Evolutionary conservation across 140 eudicot genomes (phyloP), one percentile per base, ranked within the genome.

Genomic region (Oenanthe javanica): DNA sequence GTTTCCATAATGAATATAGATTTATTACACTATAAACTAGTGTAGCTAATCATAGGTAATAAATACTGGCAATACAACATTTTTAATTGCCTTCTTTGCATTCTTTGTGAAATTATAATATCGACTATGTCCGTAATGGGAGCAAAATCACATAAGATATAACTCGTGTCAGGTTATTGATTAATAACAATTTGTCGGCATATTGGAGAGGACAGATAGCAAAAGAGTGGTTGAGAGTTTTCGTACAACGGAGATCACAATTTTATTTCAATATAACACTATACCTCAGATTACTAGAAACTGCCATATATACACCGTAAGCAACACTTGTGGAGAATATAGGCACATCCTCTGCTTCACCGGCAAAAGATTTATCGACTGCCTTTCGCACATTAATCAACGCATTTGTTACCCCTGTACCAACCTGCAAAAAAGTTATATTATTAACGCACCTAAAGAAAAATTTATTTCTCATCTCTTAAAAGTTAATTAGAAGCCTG

Each of bases 301-400:
- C 95, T 6, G 99, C 76, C 99, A 95, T 92, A 77, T 95, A 95
- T 76, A 95, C 99, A 81, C 99, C 99, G 80, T 95, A 95, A 50
- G 91, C 97, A 16, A 75, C 84, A 82, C 97, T 92, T 23, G 97
- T 95, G 6, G 97, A 72, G 47, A 92, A 72, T 61, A 95, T 47
- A 59, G 99, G 99, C 46, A 94, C 76, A 77, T 92, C 95, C 87
- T 90, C 92, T 4, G 95, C 90, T 90, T 92, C 94, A 77, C 86
- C 97, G 46, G 94, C 97, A 80, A 86, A 89, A 31, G 93, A 81
- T 83, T 92, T 92, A 83, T 94, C 96, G 50, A 94, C 72, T 43
- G 94, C 89, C 85, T 94, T 94, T 77, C 92, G 77, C 78, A 93
- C 96, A n/a, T 84, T 88, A 51, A 95, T 89, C 83, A 89, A 82